Evolutionary conservation across 2,329 filamentous ascomycete genomes (phyloP), one percentile per base, ranked within the genome.

Genomic region (Exophiala lecanii-corni): DNA sequence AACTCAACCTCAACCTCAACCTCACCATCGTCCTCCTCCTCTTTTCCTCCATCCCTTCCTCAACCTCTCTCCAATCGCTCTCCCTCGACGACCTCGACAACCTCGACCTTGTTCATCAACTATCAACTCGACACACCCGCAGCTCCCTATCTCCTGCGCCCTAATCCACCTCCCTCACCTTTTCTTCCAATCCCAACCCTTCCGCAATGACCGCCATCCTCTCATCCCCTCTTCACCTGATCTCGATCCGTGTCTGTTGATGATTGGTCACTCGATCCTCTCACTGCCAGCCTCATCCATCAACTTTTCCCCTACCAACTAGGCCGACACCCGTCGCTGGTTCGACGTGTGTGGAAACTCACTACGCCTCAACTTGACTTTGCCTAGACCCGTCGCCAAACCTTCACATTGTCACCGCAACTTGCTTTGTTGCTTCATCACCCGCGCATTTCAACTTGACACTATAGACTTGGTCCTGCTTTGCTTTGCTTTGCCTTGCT

Each of bases 191-290:
- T 25, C 39, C 38, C 46, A 35, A 33, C 41, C 13, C 13, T 26
- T 13, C 10, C 39, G 39, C 39, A 31, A 49, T 49, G 49, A 48
- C 34, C 30, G 43, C 45, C 36, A 47, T 28, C 36, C 39, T 42
- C 40, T 43, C 32, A 43, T 36, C 31, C 35, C 18, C 30, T 32
- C 28, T 36, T 33, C 36, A 36, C 38, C 39, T 44, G 19, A 46
- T 18, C 37, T 43, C 32, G 31, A 41, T 35, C 41, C 45, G 42
- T 47, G 34, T 49, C 36, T 51, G 45, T 51, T 51, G 42, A 51
- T 47, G 33, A 38, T 46, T 45, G 45, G 36, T 39, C 39, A 12
- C 39, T 32, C 13, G 13, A 32, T 38, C 39, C 26, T 26, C 33
- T 18, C 36, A 37, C 34, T 31, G 39, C 20, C 35, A 39, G 39